A percentile compares a stretch with the other conserved stretches of the same genome.
Conservation (phyloP, 306 rosid genomes). For the Cyclanthera cordifolia region DNA sequence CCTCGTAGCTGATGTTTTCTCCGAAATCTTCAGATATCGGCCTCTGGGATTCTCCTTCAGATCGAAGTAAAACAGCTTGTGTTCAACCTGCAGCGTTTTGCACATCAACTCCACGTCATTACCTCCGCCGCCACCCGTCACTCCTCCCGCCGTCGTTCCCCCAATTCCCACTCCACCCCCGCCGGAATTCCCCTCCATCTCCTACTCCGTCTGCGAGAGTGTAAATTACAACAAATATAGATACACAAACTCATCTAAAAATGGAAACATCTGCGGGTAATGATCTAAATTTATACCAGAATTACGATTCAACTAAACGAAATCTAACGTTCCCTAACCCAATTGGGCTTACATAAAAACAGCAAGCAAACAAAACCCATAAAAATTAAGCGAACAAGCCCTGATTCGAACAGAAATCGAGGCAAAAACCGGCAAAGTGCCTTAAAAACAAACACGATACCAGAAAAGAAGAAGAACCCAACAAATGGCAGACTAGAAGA, state of each 20-base stretch:
- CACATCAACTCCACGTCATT: conserved; percentile 87
- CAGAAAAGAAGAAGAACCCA: not conserved
- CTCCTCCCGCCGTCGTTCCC: conserved; percentile 30
- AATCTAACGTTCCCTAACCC: no score
- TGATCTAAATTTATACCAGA: not conserved
- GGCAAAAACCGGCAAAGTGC: not conserved
- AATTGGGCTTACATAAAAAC: not conserved
- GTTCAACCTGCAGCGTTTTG: conserved; percentile 95
- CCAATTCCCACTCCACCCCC: conserved; percentile 17
- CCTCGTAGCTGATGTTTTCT: conserved; percentile 96
- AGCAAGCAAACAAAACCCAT: not conserved
- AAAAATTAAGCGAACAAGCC: not conserved
- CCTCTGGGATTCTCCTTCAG: conserved; percentile 99
- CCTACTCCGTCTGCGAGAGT: not conserved
- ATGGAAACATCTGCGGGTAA: not conserved
- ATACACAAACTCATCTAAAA: not conserved
- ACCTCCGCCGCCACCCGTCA: conserved; percentile 22
- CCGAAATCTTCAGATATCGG: conserved; percentile 86
- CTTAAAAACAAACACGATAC: not conserved
- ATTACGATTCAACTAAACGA: not conserved
- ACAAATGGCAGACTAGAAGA: not conserved
- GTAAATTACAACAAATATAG: not conserved
- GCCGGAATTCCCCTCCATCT: conserved; percentile 67
- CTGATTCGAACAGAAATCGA: not conserved
- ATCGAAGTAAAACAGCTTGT: conserved; percentile 96